These are phyloP conservation scores for Firmiana major DNA, from an alignment of 345 rosid species.

Conservation along the genomic window DNA sequence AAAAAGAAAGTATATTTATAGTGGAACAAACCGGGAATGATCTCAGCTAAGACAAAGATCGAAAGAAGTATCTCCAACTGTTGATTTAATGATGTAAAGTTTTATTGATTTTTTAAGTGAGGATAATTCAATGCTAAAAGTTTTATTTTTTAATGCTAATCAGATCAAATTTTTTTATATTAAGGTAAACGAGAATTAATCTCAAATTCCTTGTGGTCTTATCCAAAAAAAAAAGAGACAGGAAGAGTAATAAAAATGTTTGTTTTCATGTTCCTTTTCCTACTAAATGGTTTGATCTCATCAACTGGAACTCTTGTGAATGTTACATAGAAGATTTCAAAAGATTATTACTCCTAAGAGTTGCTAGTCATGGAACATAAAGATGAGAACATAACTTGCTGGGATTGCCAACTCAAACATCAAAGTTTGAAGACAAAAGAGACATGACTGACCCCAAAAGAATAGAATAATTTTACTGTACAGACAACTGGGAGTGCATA, in stretches of 20 bases:
- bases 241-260: too few relatives aligned
- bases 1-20: background rate
- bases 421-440: background rate
- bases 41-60: background rate
- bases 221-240: too few relatives aligned
- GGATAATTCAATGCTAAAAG: too few relatives aligned
- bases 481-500: conserved; percentile 18
- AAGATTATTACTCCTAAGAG: background rate
- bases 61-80: too few relatives aligned
- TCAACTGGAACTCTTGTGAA: background rate
- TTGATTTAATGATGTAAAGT: too few relatives aligned
- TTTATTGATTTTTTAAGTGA: too few relatives aligned
- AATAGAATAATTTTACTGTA: background rate
- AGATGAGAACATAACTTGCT: background rate
- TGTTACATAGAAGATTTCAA: background rate
- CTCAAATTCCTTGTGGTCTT: too few relatives aligned
- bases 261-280: background rate
- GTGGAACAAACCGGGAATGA: background rate
- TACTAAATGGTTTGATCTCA: background rate
- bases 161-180: too few relatives aligned
- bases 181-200: too few relatives aligned
- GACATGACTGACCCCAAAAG: background rate
- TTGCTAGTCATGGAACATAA: background rate
- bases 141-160: too few relatives aligned
- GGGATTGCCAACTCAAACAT: conserved; percentile 23